Conservation (phyloP, 2,329 filamentous ascomycete genomes). For the Drechslerella dactyloides region DNA sequence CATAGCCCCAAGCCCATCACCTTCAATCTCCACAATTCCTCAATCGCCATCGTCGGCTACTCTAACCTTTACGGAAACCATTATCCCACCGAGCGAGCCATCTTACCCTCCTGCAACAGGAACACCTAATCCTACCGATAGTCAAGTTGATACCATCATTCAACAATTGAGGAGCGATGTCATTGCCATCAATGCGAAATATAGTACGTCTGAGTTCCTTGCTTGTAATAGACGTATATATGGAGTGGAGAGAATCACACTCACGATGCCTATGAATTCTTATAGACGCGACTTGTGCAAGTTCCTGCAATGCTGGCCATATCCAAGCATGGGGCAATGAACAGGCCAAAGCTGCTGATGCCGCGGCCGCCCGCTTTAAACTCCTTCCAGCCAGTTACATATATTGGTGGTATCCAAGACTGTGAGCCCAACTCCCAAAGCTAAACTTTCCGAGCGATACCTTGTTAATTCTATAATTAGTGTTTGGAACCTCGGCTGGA, state of each 20-base stretch:
- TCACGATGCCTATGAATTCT: too few relatives aligned
- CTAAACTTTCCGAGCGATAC: neutral
- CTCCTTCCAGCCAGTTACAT: slow-evolving; percentile 30
- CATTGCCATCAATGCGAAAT: slow-evolving; percentile 38
- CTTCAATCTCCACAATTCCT: neutral
- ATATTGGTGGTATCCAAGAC: slow-evolving; percentile 48
- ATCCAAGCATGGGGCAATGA: slow-evolving; percentile 47
- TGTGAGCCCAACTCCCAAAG: slow-evolving; percentile 11
- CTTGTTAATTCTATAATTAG: neutral
- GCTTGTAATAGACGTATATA: too few relatives aligned
- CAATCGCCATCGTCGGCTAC: neutral
- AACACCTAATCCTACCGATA: slow-evolving; percentile 24
- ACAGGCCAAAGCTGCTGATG: slow-evolving; percentile 34
- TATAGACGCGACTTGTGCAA: slow-evolving; percentile 37
- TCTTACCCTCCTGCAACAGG: slow-evolving; percentile 45
- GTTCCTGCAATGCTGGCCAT: slow-evolving; percentile 19
- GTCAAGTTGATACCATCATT: slow-evolving; percentile 33
- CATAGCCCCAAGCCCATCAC: neutral
- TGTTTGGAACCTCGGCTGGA: slow-evolving; percentile 48
- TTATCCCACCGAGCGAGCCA: slow-evolving; percentile 28
- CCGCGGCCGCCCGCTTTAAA: slow-evolving; percentile 16
- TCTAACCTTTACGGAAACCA: neutral
- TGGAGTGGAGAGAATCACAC: too few relatives aligned
- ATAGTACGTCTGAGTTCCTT: slow-evolving; percentile 16
- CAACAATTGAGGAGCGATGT: slow-evolving; percentile 33